phyloP scores from a whole-genome alignment of 1,284 basidiomycete genomes.

The Moesziomyces sp. region DNA sequence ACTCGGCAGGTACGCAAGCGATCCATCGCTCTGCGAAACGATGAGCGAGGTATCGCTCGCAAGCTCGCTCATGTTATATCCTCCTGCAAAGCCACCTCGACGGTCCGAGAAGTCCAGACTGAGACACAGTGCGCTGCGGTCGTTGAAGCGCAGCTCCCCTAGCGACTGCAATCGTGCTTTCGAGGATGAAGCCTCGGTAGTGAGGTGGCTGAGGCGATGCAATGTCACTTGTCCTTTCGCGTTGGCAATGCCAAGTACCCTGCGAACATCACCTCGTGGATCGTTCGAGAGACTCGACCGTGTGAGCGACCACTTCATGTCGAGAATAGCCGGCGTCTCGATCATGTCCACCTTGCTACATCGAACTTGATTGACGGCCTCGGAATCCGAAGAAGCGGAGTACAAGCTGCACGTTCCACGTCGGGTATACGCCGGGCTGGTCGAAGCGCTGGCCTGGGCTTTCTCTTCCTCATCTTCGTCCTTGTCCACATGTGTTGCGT shows the following conservation, averaged over 20 bases:
- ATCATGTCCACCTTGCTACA: slow-evolving; percentile 27
- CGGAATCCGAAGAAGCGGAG: slow-evolving; percentile 3
- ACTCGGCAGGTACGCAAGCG: slow-evolving; percentile 56
- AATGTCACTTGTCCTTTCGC: slow-evolving; percentile 47
- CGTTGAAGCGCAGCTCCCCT: slow-evolving; percentile 51
- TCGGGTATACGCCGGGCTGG: slow-evolving; percentile 51
- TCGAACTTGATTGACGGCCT: slow-evolving; percentile 8
- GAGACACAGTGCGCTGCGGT: slow-evolving; percentile 54
- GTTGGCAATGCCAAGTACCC: slow-evolving; percentile 53
- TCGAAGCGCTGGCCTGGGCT: slow-evolving; percentile 3
- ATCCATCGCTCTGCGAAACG: slow-evolving; percentile 65
- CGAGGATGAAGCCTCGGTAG: background rate
- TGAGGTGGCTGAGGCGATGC: slow-evolving; percentile 16
- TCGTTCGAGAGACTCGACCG: background rate
- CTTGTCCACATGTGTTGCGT: background rate
- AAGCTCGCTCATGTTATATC: slow-evolving; percentile 4
- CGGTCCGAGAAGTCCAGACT: slow-evolving; percentile 66
- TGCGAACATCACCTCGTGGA: background rate
- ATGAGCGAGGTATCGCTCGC: slow-evolving; percentile 39
- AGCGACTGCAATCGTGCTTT: slow-evolving; percentile 12
- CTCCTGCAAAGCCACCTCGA: slow-evolving; percentile 16
- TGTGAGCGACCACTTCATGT: slow-evolving; percentile 63
- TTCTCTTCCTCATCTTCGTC: slow-evolving; percentile 14
- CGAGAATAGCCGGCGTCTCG: slow-evolving; percentile 61
- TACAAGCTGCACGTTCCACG: slow-evolving; percentile 52